Conservation (phyloP, 2,329 filamentous ascomycete genomes). For the Blastomyces emzantsi region DNA sequence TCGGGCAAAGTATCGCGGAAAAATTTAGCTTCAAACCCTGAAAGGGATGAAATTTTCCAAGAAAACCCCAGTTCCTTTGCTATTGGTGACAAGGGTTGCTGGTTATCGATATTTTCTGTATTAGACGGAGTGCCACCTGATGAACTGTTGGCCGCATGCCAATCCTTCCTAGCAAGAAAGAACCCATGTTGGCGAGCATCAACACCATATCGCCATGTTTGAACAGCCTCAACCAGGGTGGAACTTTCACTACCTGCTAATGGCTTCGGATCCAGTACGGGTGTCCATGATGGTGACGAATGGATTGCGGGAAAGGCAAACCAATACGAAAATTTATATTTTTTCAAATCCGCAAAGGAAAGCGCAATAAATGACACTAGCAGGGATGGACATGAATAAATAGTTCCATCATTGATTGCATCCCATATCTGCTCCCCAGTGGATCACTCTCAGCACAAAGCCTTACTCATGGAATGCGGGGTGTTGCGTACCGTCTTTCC, state of each 20-base stretch:
- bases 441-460: slow-evolving; percentile 1
- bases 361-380: slow-evolving; percentile 82
- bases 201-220: slow-evolving; percentile 76
- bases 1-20: slow-evolving; percentile 63
- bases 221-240: slow-evolving; percentile 68
- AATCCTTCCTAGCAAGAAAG: slow-evolving; percentile 77
- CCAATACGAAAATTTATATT: slow-evolving; percentile 97
- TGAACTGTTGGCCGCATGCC: slow-evolving; percentile 21
- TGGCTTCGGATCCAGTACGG: slow-evolving; percentile 31
- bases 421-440: slow-evolving; percentile 76
- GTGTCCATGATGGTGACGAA: slow-evolving; percentile 74
- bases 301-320: slow-evolving; percentile 93
- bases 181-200: slow-evolving; percentile 86
- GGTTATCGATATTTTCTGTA: slow-evolving; percentile 16
- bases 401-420: slow-evolving; percentile 90
- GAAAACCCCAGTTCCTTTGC: slow-evolving; percentile 53
- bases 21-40: slow-evolving; percentile 76
- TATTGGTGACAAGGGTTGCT: slow-evolving; percentile 45
- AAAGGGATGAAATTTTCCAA: slow-evolving; percentile 71
- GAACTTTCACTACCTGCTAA: slow-evolving; percentile 64
- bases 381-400: slow-evolving; percentile 88
- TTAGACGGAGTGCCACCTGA: slow-evolving; percentile 19
- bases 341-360: slow-evolving; percentile 92
- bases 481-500: slow-evolving; percentile 57
- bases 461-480: slow-evolving; percentile 3